Evolutionary conservation across 352 stramenopile species (phyloP).

Genomic region (Pythium scleroteichum): DNA sequence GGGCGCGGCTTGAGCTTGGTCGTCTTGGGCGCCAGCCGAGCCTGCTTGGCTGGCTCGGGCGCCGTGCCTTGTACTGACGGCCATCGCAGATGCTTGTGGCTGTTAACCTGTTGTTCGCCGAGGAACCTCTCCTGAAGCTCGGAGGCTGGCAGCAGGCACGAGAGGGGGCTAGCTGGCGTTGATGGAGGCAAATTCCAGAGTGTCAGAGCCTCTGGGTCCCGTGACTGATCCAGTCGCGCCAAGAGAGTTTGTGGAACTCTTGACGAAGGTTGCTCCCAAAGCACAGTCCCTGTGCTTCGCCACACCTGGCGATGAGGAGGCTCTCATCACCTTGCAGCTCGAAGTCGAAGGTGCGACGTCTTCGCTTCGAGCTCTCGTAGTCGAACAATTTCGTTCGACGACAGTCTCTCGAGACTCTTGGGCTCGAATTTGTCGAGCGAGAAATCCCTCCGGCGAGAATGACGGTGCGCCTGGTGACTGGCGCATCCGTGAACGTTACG

Average conservation of each 20-base stretch:
- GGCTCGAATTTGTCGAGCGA: background rate
- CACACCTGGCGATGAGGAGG: background rate
- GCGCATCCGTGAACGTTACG: background rate
- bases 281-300: background rate
- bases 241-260: constrained; percentile 10
- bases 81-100: too few species aligned
- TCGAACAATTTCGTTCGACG: background rate
- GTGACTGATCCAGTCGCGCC: constrained; percentile 7
- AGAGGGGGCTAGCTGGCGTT: too few species aligned
- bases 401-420: background rate
- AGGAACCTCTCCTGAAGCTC: too few species aligned
- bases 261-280: constrained; percentile 5
- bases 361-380: background rate
- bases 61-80: too few species aligned
- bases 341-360: background rate
- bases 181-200: too few species aligned
- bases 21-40: too few species aligned
- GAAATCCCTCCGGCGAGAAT: constrained; percentile 4
- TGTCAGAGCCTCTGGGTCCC: too few species aligned
- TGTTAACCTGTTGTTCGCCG: too few species aligned
- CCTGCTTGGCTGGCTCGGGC: too few species aligned
- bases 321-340: constrained; percentile 1
- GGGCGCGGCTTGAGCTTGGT: too few species aligned
- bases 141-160: too few species aligned
- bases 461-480: constrained; percentile 6